phyloP scores from a whole-genome alignment of 1,139 yeast species.

The Yamadazyma blattariae region DNA sequence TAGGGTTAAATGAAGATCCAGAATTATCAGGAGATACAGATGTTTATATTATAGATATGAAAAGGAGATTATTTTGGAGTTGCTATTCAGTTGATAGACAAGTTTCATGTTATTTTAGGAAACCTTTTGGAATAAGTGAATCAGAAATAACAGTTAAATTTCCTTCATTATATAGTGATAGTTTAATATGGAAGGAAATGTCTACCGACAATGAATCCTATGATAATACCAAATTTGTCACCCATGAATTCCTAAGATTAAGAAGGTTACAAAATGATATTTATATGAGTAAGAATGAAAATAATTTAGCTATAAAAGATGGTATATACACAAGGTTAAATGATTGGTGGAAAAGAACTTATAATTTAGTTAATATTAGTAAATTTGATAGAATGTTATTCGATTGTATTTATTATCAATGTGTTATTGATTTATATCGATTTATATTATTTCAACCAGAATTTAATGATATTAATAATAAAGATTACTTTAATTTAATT shows the following conservation, averaged over 20 bases:
- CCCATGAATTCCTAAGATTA: conserved; percentile 10
- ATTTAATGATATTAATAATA: not conserved
- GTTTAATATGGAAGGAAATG: conserved; percentile 33
- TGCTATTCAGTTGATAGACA: conserved; percentile 79
- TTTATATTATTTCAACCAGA: conserved; percentile 33
- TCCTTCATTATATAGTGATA: conserved; percentile 70
- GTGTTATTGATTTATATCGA: conserved; percentile 68
- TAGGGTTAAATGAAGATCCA: conserved; percentile 70
- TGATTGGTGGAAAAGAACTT: conserved; percentile 56
- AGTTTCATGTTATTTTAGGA: conserved; percentile 62
- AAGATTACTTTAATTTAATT: conserved; percentile 3
- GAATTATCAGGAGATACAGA: conserved; percentile 23
- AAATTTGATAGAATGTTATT: conserved; percentile 43
- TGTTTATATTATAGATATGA: conserved; percentile 58
- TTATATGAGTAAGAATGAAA: not conserved
- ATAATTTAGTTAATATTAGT: conserved; percentile 41
- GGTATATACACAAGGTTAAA: conserved; percentile 41
- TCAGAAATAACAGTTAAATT: conserved; percentile 56
- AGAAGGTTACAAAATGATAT: conserved; percentile 11
- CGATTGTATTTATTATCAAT: conserved; percentile 70
- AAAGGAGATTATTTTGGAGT: conserved; percentile 84
- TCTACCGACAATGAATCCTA: not conserved
- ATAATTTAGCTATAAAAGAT: not conserved
- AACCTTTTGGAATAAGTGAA: conserved; percentile 70
- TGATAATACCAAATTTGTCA: conserved; percentile 5